These are phyloP conservation scores for Flaveria linearis DNA, from an alignment of 129 eudicot species.

Conservation along the genomic window DNA sequence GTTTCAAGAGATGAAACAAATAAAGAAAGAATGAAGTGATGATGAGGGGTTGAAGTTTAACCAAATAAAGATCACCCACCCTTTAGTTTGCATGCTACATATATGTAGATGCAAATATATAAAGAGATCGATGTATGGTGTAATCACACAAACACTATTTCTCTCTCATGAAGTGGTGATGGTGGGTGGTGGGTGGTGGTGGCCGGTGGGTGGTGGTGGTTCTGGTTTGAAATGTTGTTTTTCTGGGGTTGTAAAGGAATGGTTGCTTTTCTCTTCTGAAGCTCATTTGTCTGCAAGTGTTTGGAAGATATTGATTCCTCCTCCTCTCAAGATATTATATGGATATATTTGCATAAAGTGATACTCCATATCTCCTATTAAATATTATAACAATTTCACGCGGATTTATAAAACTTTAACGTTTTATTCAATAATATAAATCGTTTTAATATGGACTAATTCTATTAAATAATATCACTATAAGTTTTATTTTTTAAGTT, in stretches of 20 bases:
- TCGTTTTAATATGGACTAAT: slow-evolving; percentile 17
- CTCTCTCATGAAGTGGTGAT: slow-evolving; percentile 18
- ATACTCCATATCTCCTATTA: slow-evolving; percentile 39
- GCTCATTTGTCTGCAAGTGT: slow-evolving; percentile 72
- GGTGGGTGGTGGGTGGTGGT: slow-evolving; percentile 36
- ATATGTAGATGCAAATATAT: slow-evolving; percentile 29
- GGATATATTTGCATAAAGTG: slow-evolving; percentile 39
- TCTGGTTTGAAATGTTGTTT: slow-evolving; percentile 50
- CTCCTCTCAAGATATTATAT: slow-evolving; percentile 15
- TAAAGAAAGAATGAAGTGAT: slow-evolving; percentile 18
- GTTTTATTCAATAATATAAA: not conserved
- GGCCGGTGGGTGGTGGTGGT: slow-evolving; percentile 32
- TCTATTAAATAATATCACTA: not conserved
- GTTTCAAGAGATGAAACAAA: slow-evolving; percentile 30
- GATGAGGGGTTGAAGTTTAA: slow-evolving; percentile 32
- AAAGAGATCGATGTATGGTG: slow-evolving; percentile 17
- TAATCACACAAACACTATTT: slow-evolving; percentile 4
- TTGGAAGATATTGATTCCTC: slow-evolving; percentile 82
- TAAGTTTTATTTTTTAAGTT: not conserved
- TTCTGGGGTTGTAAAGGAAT: slow-evolving; percentile 68
- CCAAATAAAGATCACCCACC: slow-evolving; percentile 32
- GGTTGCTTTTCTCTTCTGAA: slow-evolving; percentile 80
- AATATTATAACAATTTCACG: slow-evolving; percentile 29
- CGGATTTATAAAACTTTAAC: slow-evolving; percentile 27
- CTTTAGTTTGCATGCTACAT: slow-evolving; percentile 39